Conservation (phyloP, 176 grass and related monocot species). For the Carex pumila region DNA sequence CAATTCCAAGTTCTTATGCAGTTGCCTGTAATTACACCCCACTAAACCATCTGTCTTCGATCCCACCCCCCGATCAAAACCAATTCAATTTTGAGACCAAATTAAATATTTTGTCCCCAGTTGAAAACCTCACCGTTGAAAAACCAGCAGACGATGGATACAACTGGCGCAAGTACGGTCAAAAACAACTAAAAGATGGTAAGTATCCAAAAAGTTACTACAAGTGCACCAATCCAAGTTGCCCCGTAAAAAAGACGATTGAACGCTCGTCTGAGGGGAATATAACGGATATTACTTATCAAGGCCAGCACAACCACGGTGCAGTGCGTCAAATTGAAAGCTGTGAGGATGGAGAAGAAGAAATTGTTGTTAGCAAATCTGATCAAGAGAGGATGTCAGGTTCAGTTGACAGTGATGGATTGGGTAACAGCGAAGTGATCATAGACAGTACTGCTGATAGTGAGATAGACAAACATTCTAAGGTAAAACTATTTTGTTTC, state of each 20-base stretch:
- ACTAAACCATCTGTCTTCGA: neutral
- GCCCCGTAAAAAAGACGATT: slow-evolving; percentile 69
- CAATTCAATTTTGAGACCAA: slow-evolving; percentile 10
- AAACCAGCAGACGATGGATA: slow-evolving; percentile 75
- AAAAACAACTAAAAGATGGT: slow-evolving; percentile 79
- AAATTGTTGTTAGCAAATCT: neutral
- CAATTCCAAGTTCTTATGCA: slow-evolving; percentile 12
- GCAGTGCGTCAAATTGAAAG: slow-evolving; percentile 5
- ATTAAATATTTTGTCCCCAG: neutral
- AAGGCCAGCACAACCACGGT: slow-evolving; percentile 55
- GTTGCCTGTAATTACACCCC: neutral
- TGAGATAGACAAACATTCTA: slow-evolving; percentile 9
- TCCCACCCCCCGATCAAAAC: neutral
- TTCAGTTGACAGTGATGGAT: neutral
- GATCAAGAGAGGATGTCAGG: slow-evolving; percentile 8
- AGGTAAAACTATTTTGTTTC: neutral
- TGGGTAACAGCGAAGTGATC: slow-evolving; percentile 3
- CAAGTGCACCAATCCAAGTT: slow-evolving; percentile 55
- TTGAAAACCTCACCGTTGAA: slow-evolving; percentile 32
- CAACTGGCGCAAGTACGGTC: slow-evolving; percentile 84
- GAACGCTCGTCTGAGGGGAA: slow-evolving; percentile 60
- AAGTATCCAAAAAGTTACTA: slow-evolving; percentile 80
- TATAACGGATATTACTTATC: slow-evolving; percentile 82
- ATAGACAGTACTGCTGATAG: slow-evolving; percentile 9
- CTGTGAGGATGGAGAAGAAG: neutral